These are phyloP conservation scores for Hansenula lynferdii DNA, from an alignment of 1,139 yeast species.

Conservation along the genomic window DNA sequence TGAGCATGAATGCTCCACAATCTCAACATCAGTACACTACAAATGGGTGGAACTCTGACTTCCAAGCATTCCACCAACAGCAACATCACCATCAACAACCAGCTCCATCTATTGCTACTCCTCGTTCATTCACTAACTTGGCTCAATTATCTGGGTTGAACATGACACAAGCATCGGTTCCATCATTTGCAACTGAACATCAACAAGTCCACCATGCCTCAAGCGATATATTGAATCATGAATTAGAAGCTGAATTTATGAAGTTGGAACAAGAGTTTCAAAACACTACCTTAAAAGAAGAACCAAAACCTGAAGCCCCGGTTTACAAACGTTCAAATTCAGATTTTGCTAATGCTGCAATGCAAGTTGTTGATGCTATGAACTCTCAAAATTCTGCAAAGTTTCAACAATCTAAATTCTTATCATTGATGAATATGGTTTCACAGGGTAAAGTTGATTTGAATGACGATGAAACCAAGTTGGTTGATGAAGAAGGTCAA, in stretches of 20 bases:
- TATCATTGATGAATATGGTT: constrained; percentile 24
- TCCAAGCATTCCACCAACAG: constrained; percentile 1
- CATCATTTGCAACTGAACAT: constrained; percentile 16
- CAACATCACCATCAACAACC: constrained; percentile 9
- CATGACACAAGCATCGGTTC: constrained; percentile 1
- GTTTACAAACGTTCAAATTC: constrained; percentile 11
- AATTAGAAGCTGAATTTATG: constrained; percentile 12
- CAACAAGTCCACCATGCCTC: constrained; percentile 16
- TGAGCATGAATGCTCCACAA: too few species aligned
- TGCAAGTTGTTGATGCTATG: constrained; percentile 23
- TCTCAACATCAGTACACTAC: constrained; percentile 3
- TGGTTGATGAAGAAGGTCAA: constrained; percentile 25
- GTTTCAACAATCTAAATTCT: constrained; percentile 24
- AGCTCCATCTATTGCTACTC: constrained; percentile 4
- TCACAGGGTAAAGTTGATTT: constrained; percentile 21
- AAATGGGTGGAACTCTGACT: constrained; percentile 14
- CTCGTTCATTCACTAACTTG: neutral
- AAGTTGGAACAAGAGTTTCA: constrained; percentile 11
- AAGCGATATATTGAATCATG: constrained; percentile 6
- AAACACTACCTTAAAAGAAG: constrained; percentile 3
- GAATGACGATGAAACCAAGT: constrained; percentile 21
- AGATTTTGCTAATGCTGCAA: constrained; percentile 21
- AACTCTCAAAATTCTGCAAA: constrained; percentile 14
- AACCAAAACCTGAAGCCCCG: constrained; percentile 3
- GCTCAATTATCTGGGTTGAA: neutral